Evolutionary conservation across 805 yeast species (phyloP).

Genomic region (Pichia ethanolica): DNA sequence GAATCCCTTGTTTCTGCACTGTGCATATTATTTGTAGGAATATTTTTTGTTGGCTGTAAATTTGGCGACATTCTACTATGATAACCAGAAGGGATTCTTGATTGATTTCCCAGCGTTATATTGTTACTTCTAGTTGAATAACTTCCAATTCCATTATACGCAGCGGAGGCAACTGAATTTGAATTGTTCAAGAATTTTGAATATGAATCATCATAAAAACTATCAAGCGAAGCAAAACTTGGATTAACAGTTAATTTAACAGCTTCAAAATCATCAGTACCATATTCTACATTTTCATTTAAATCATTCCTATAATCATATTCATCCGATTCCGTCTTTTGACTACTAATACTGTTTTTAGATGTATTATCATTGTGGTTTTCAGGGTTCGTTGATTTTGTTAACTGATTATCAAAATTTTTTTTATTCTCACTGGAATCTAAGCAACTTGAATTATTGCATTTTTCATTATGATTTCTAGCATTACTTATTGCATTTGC

Average conservation of each 20-base stretch:
- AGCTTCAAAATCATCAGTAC: neutral
- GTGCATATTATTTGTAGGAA: neutral
- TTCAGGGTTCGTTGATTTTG: no score
- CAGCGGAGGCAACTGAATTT: neutral
- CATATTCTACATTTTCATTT: slow-evolving; percentile 3
- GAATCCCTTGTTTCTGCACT: neutral
- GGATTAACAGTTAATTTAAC: slow-evolving; percentile 37
- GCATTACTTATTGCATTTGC: neutral
- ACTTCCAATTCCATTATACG: neutral
- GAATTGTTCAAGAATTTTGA: slow-evolving; percentile 8
- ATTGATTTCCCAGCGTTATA: neutral
- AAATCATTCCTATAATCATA: slow-evolving; percentile 20
- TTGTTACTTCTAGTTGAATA: neutral
- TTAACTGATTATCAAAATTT: no score
- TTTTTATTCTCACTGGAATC: neutral
- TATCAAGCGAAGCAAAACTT: slow-evolving; percentile 72
- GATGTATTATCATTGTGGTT: neutral
- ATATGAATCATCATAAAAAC: slow-evolving; percentile 39
- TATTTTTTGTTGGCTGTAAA: neutral
- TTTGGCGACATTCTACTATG: slow-evolving; percentile 2
- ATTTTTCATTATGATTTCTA: no score
- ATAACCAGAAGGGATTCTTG: neutral
- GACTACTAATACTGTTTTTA: neutral
- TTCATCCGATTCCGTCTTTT: neutral
- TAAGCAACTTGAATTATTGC: neutral